phyloP scores from a whole-genome alignment of 805 yeast species.

The Kurtzmaniella cleridarum region DNA sequence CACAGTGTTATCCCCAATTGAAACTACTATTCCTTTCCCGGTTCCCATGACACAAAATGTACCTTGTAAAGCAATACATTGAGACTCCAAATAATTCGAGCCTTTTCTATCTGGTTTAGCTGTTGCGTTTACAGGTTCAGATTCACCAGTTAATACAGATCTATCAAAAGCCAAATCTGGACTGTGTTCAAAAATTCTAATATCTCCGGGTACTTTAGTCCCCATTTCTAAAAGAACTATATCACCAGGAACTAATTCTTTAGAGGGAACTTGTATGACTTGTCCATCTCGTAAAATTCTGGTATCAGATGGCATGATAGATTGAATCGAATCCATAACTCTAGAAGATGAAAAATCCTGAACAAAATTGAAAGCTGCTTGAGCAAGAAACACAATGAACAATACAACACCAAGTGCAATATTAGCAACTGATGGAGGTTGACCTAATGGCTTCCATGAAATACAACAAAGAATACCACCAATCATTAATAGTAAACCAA shows the following conservation, averaged over 20 bases:
- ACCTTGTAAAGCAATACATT: conserved; percentile 43
- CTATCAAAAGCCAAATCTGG: conserved; percentile 40
- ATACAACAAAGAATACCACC: conserved; percentile 40
- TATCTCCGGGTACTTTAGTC: conserved; percentile 43
- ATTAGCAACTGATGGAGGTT: conserved; percentile 42
- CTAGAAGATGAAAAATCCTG: conserved; percentile 45
- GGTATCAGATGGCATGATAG: conserved; percentile 36
- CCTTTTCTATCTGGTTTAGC: conserved; percentile 18
- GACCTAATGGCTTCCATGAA: conserved; percentile 44
- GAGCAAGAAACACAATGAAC: conserved; percentile 34
- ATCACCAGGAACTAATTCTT: conserved; percentile 42
- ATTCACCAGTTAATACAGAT: conserved; percentile 46
- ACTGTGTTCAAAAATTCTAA: conserved; percentile 33
- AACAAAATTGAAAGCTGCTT: conserved; percentile 39
- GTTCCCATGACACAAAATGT: conserved; percentile 39
- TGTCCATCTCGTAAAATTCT: conserved; percentile 32
- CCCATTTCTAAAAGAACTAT: conserved; percentile 32
- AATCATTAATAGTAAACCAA: conserved; percentile 36
- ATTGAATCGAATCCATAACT: conserved; percentile 43
- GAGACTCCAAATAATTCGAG: conserved; percentile 38
- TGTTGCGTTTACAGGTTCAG: conserved; percentile 33
- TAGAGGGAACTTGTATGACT: conserved; percentile 20
- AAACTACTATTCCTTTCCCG: conserved; percentile 39
- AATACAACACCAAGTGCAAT: conserved; percentile 39
- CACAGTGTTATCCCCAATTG: conserved; percentile 41